A percentile compares a stretch with the other conserved stretches of the same genome.
phyloP scores from a whole-genome alignment of 139 green algal genomes.

The Chlorella ohadii region DNA sequence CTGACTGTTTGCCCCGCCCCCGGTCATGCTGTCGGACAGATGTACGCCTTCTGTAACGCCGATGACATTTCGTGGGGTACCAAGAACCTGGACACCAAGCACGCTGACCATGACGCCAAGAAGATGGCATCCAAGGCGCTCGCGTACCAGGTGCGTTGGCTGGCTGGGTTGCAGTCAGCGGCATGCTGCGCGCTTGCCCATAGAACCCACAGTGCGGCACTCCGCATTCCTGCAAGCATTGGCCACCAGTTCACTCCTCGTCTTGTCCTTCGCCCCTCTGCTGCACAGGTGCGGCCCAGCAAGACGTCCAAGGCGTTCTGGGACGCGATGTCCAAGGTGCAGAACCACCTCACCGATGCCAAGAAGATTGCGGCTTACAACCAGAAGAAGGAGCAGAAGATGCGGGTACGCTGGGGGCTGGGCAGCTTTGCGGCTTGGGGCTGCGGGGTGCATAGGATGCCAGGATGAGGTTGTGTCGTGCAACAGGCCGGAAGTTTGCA shows the following conservation, averaged over 20 bases:
- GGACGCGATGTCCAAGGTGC: conserved; percentile 44
- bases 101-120: conserved; percentile 18
- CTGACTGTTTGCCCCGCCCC: too few relatives aligned
- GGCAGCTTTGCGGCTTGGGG: too few relatives aligned
- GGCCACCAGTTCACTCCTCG: background rate
- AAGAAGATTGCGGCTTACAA: conserved; percentile 39
- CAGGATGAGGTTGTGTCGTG: too few relatives aligned
- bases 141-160: conserved; percentile 20
- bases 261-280: background rate
- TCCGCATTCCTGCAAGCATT: background rate
- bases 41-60: conserved; percentile 56
- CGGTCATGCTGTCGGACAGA: too few relatives aligned
- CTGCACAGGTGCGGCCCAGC: conserved; percentile 33
- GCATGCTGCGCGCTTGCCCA: background rate
- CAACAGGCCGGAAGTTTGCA: too few relatives aligned
- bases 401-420: conserved; percentile 3
- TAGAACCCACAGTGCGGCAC: too few relatives aligned
- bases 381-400: conserved; percentile 44
- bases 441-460: too few relatives aligned
- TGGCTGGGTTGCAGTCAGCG: background rate
- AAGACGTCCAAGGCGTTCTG: conserved; percentile 43
- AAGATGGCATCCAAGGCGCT: conserved; percentile 36
- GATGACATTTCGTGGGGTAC: conserved; percentile 58
- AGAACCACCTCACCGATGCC: conserved; percentile 36
- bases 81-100: conserved; percentile 59